Percentiles rank a stretch among this genome's conserved stretches.
Evolutionary conservation across 108 stramenopile species (phyloP).

Genomic region (Pseudonitzschia pungens): DNA sequence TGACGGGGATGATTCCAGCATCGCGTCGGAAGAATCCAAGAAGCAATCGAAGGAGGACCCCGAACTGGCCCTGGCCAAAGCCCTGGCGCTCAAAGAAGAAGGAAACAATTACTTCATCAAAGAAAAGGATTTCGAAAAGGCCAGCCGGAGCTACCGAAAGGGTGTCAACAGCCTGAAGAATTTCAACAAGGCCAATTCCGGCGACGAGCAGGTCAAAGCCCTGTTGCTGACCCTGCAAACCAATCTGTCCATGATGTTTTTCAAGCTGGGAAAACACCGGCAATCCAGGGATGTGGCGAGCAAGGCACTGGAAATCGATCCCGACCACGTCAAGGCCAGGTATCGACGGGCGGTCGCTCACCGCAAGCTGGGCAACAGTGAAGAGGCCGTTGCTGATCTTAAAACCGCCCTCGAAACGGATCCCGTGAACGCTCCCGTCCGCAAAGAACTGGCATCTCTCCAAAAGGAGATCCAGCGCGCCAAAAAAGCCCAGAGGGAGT

Average conservation of each 20-base stretch:
- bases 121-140: slow-evolving; percentile 53
- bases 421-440: slow-evolving; percentile 56
- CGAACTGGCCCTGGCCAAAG: slow-evolving; percentile 50
- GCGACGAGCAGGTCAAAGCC: slow-evolving; percentile 77
- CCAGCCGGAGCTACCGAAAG: slow-evolving; percentile 70
- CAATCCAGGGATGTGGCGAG: slow-evolving; percentile 56
- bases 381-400: slow-evolving; percentile 60
- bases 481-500: slow-evolving; percentile 53
- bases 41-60: slow-evolving; percentile 38
- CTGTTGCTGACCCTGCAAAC: slow-evolving; percentile 66
- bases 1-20: slow-evolving; percentile 24
- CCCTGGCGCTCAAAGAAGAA: slow-evolving; percentile 66
- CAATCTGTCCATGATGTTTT: slow-evolving; percentile 79
- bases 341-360: slow-evolving; percentile 74
- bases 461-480: slow-evolving; percentile 55
- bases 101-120: slow-evolving; percentile 73
- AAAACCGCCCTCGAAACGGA: slow-evolving; percentile 55
- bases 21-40: slow-evolving; percentile 7
- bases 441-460: slow-evolving; percentile 60
- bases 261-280: slow-evolving; percentile 70
- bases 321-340: slow-evolving; percentile 78
- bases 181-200: slow-evolving; percentile 58
- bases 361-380: slow-evolving; percentile 55
- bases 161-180: slow-evolving; percentile 66
- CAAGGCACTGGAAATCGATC: slow-evolving; percentile 71